Percentiles rank a stretch among this genome's conserved stretches.
These are phyloP conservation scores for Pulveroboletus sp. DNA, from an alignment of 768 basidiomycete species.

Conservation along the genomic window DNA sequence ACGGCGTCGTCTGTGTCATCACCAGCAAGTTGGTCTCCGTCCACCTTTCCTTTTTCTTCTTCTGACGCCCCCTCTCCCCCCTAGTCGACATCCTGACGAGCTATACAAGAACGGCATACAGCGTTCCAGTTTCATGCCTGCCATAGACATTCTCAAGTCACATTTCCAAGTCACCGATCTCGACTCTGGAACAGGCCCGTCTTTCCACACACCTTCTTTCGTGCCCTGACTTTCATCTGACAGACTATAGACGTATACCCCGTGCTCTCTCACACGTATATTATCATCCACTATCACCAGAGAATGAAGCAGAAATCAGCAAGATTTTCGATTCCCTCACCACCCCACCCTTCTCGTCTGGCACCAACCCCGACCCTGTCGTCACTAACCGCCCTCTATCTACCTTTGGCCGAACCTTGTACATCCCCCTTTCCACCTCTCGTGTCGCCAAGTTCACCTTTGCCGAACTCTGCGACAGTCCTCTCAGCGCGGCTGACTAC, in stretches of 20 bases:
- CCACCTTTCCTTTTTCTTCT: background rate
- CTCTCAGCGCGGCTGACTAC: slow-evolving; percentile 94
- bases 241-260: slow-evolving; percentile 94
- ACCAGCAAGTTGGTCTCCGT: slow-evolving; percentile 82
- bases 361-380: slow-evolving; percentile 42
- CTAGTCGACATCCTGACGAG: slow-evolving; percentile 93
- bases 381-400: slow-evolving; percentile 60
- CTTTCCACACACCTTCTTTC: slow-evolving; percentile 11
- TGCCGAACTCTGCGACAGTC: slow-evolving; percentile 80
- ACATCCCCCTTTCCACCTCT: slow-evolving; percentile 76
- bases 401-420: slow-evolving; percentile 89
- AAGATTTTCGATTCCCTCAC: slow-evolving; percentile 83
- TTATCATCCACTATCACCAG: slow-evolving; percentile 72
- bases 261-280: slow-evolving; percentile 93
- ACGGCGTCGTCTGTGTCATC: slow-evolving; percentile 92
- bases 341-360: slow-evolving; percentile 39
- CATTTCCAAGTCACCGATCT: slow-evolving; percentile 88
- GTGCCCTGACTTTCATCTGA: background rate
- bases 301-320: slow-evolving; percentile 66
- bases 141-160: slow-evolving; percentile 89
- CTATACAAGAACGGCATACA: slow-evolving; percentile 99
- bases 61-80: background rate
- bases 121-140: slow-evolving; percentile 89
- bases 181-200: slow-evolving; percentile 86
- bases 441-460: slow-evolving; percentile 86